Base-by-base conservation (phyloP, 805 yeast genomes). In the Spathaspora arborariae region DNA sequence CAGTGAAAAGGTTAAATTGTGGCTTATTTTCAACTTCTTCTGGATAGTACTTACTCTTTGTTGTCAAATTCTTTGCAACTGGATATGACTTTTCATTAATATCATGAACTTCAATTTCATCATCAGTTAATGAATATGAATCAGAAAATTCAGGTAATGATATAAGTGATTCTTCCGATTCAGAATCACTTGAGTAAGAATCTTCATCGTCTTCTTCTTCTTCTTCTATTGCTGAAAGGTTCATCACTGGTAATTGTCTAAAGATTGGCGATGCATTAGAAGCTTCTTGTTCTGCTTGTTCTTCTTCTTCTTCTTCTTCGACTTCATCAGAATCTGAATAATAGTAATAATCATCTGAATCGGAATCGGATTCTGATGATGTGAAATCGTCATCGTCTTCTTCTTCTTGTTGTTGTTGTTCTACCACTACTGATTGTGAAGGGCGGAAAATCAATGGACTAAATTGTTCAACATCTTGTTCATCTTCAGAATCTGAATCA, bases 401-500 rank as follows among this genome's bases (percentile, higher is more conserved):
- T 22, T 45, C 45, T 18, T 45, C 48, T n/a, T 34, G 16, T 22
- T 45, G 43, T 18, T 45, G 43, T n/a, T 34, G 16, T 8, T 37
- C 43, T 35, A 41, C 39, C 11, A 39, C 41, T 30, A 30, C n/a
- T 19, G 38, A 18, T 9, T 19, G 18, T 6, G 20, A 2, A 18
- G 24, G 24, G 18, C 44, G 30, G 33, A 30, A 43, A 20, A 30
- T 20, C 13, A 21, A 20, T 21, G 38, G 40, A 18, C 21, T 20
- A n/a, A 11, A 37, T 27, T 46, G 40, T 18, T 18, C 21, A 21
- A 49, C 53, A 20, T 45, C 45, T 16, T n/a, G n/a, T n/a, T 54
- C 57, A 24, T 47, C 48, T 34, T 58, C 62, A 10, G 56, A 54
- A 48, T 62, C 68, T 36, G 65, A 60, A 37, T 62, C 67, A 45